phyloP scores from a whole-genome alignment of 257 asterid genomes.

The Petunia axillaris region DNA sequence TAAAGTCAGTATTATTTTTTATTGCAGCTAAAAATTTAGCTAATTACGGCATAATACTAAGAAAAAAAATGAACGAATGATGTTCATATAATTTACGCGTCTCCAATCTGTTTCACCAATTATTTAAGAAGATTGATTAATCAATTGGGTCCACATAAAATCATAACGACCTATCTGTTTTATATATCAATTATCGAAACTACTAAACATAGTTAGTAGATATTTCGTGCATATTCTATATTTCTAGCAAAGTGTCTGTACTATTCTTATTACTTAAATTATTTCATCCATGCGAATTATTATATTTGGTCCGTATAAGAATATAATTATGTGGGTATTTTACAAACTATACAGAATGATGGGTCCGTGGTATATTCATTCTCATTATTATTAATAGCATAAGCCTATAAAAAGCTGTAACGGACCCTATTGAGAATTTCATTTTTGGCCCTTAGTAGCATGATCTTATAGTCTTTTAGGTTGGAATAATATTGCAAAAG shows the following conservation, averaged over 20 bases:
- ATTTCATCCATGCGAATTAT: slow-evolving; percentile 21
- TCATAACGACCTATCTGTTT: neutral
- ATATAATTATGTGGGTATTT: neutral
- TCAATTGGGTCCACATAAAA: neutral
- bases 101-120: neutral
- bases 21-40: neutral
- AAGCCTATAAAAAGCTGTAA: slow-evolving; percentile 14
- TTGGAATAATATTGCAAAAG: neutral
- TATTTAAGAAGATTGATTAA: neutral
- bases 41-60: neutral
- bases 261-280: neutral
- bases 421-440: slow-evolving; percentile 17
- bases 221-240: slow-evolving; percentile 4
- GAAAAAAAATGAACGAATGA: neutral
- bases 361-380: slow-evolving; percentile 1
- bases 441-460: neutral
- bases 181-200: neutral
- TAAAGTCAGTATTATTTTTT: neutral
- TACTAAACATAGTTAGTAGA: neutral
- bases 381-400: slow-evolving; percentile 8
- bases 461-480: neutral
- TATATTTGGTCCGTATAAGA: neutral
- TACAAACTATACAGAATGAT: neutral
- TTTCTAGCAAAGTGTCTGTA: neutral
- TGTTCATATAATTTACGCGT: neutral